Evolutionary conservation across 2,329 filamentous ascomycete genomes (phyloP), one percentile per base, ranked within the genome.

Genomic region (Monilinia laxa): DNA sequence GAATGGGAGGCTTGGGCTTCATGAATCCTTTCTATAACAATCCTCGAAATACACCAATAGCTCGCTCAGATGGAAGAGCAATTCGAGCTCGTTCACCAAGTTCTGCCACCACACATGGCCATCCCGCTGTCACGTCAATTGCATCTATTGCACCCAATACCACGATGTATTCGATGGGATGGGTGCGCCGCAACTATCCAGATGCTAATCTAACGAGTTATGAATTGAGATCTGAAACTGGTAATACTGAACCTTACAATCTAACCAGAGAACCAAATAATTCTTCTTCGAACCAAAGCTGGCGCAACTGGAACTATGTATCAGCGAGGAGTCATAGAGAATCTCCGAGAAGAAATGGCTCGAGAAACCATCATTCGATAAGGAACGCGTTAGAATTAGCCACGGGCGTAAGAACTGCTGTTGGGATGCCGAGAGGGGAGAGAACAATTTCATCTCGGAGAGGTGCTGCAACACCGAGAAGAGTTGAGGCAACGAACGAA

Each of bases 391-490:
- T 49, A 4, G 45, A 20, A 7, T 10, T 60, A 1, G 45, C 42
- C 28, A 47, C 28, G n/a, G 28, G 28, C 3, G 0, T 38, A 3
- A 40, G 42, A 49, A 35, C 20, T 11, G 42, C 35, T 2, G 31
- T 25, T 38, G 45, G 28, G n/a, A 60, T 60, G 28, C 45, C 57
- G 14, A 35, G 57, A 60, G 42, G 20, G 16, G 57, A 60, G 4
- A 23, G 2, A 23, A 49, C 6, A 35, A n/a, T 7, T 0, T 14
- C 57, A 60, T 1, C 7, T 1, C 1, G 2, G 6, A 1, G 20
- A 11, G 28, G 35, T 3, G 5, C 12, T 49, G n/a, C 11, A 7
- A 6, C 3, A 12, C 1, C 42, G 3, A 7, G 4, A 2, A 51
- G 45, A 11, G 35, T 3, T 9, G 20, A 18, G 2, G 4, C 57